A percentile compares a stretch with the other conserved stretches of the same genome.
phyloP scores from a whole-genome alignment of 2,329 filamentous ascomycete genomes.

The Ophiostoma himal-ulmi region DNA sequence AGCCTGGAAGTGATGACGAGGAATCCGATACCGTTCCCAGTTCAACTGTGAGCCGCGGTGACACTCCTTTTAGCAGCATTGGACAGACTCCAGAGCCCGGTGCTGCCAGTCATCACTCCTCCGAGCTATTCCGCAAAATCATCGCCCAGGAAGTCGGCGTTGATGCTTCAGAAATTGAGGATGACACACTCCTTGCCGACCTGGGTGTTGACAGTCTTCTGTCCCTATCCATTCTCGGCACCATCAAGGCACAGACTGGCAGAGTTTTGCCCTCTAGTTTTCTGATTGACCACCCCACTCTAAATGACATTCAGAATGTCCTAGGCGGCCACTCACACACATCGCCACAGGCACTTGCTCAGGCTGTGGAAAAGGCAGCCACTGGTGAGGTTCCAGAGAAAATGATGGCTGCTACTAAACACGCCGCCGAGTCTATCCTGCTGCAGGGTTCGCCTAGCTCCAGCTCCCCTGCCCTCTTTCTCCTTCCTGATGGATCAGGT shows the following conservation, averaged over 20 bases:
- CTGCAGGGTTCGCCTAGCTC: conserved; percentile 48
- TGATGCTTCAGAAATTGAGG: conserved; percentile 56
- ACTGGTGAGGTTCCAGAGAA: conserved; percentile 25
- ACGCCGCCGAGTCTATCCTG: conserved; percentile 44
- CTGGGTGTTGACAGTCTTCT: conserved; percentile 56
- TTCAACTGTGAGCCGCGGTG: conserved; percentile 48
- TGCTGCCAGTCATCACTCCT: conserved; percentile 35
- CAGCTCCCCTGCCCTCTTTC: conserved; percentile 45
- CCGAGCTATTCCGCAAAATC: conserved; percentile 52
- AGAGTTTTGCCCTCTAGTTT: conserved; percentile 54
- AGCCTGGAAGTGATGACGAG: conserved; percentile 41
- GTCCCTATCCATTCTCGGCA: conserved; percentile 50
- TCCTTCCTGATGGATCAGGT: conserved; percentile 52
- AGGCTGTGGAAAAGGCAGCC: conserved; percentile 30
- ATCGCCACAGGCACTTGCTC: conserved; percentile 25
- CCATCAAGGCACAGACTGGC: conserved; percentile 49
- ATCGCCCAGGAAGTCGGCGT: conserved; percentile 68
- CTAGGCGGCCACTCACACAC: conserved; percentile 47
- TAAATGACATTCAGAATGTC: conserved; percentile 59
- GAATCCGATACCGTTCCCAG: conserved; percentile 47
- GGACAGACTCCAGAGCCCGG: conserved; percentile 32
- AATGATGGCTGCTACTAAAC: conserved; percentile 43
- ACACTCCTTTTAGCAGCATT: conserved; percentile 43
- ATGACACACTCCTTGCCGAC: conserved; percentile 49
- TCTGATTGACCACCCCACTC: conserved; percentile 54